Evolutionary conservation across 176 grass and related monocot genomes (phyloP).

Genomic region (Pontederia paniculata): DNA sequence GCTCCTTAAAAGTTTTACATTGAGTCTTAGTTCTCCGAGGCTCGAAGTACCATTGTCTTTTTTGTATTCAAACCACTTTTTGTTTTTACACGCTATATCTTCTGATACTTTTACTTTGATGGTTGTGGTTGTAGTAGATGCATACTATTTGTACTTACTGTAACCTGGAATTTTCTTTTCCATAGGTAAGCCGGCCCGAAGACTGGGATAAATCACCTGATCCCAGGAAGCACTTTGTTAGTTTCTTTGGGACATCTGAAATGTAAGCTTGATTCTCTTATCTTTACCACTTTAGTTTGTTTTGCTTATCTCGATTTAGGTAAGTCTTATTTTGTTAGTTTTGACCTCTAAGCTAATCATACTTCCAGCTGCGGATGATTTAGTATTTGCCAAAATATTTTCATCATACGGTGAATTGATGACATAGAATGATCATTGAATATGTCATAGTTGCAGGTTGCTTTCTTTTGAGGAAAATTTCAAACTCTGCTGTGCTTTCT

Average conservation of each 20-base stretch:
- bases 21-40: background rate
- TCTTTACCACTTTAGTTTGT: background rate
- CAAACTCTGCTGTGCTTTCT: no score
- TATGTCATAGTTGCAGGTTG: no score
- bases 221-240: conserved; percentile 74
- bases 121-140: background rate
- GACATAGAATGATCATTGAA: no score
- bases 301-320: background rate
- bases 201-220: conserved; percentile 33
- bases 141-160: background rate
- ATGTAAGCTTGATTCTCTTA: conserved; percentile 39
- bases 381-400: background rate
- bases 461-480: no score
- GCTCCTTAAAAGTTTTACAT: background rate
- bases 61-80: conserved; percentile 9
- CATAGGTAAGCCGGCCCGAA: conserved; percentile 82
- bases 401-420: background rate
- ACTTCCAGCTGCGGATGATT: no score
- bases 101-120: no score
- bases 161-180: background rate
- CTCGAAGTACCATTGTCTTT: background rate
- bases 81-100: background rate
- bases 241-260: conserved; percentile 80
- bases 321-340: background rate
- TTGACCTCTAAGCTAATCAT: no score